Conservation (phyloP, 2,329 filamentous ascomycete genomes). For the Penicillium sp. region DNA sequence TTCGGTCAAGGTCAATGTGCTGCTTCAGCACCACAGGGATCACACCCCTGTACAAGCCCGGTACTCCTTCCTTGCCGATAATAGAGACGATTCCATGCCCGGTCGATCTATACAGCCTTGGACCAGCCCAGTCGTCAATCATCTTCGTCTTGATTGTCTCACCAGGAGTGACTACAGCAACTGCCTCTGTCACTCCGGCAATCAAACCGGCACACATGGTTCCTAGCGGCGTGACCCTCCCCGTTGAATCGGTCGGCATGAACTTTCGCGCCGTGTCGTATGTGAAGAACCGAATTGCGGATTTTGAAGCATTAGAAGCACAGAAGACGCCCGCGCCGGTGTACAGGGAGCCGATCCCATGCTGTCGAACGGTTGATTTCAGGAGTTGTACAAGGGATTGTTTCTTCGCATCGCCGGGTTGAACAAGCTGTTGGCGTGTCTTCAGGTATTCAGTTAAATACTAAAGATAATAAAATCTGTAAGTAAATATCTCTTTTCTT, state of each 20-base stretch:
- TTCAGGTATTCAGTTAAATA: constrained; percentile 22
- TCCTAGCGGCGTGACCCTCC: constrained; percentile 48
- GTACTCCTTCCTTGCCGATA: constrained; percentile 52
- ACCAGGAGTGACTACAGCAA: constrained; percentile 62
- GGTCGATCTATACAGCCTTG: constrained; percentile 50
- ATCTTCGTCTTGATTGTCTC: constrained; percentile 66
- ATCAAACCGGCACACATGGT: constrained; percentile 62
- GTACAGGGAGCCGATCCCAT: constrained; percentile 14
- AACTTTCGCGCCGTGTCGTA: constrained; percentile 15
- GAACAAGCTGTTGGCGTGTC: constrained; percentile 17
- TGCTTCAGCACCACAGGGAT: constrained; percentile 61
- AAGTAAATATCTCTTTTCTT: too few relatives aligned
- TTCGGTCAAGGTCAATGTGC: too few relatives aligned
- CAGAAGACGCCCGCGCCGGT: constrained; percentile 18
- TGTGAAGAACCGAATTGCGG: constrained; percentile 18
- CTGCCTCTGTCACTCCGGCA: constrained; percentile 59
- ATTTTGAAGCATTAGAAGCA: constrained; percentile 20
- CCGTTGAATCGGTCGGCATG: constrained; percentile 11
- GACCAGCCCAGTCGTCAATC: constrained; percentile 54
- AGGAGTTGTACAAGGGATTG: constrained; percentile 2
- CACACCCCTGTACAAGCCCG: constrained; percentile 58
- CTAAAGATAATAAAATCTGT: too few relatives aligned
- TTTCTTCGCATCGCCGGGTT: not conserved
- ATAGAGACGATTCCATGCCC: constrained; percentile 52
- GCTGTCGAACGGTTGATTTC: constrained; percentile 6